Percentiles rank a stretch among this genome's conserved stretches.
These are phyloP conservation scores for Paradendryphiella salina DNA, from an alignment of 2,329 filamentous ascomycete genomes.

Conservation along the genomic window DNA sequence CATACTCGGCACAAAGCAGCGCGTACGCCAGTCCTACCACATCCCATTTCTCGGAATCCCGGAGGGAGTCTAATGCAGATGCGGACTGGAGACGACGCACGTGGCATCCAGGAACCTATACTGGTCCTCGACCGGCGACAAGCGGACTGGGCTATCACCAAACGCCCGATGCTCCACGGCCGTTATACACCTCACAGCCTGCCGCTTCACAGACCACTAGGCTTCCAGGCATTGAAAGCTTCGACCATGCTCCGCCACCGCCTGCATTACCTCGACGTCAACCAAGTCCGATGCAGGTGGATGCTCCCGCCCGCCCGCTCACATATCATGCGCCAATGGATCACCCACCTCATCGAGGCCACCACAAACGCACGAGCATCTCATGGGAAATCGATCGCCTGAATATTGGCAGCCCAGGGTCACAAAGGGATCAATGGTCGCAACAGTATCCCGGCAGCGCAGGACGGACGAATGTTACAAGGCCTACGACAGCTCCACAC, in stretches of 20 bases:
- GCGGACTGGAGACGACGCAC: conserved; percentile 81
- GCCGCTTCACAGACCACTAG: conserved; percentile 64
- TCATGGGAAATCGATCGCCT: conserved; percentile 70
- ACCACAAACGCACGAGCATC: conserved; percentile 42
- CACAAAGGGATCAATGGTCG: conserved; percentile 42
- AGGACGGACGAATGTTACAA: conserved; percentile 24
- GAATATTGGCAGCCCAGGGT: conserved; percentile 60
- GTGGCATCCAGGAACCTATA: conserved; percentile 81
- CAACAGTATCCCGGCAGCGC: conserved; percentile 35
- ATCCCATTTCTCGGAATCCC: conserved; percentile 64
- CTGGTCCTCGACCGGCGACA: conserved; percentile 63
- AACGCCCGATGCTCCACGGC: conserved; percentile 65
- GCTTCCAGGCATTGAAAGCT: conserved; percentile 89
- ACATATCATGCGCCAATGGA: conserved; percentile 44
- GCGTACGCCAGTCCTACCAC: conserved; percentile 69
- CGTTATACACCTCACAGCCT: conserved; percentile 59
- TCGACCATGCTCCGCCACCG: conserved; percentile 72
- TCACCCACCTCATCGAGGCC: conserved; percentile 26
- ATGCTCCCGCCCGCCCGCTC: conserved; percentile 55
- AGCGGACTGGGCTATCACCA: conserved; percentile 77
- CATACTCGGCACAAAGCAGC: conserved; percentile 61
- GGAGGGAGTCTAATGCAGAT: conserved; percentile 71
- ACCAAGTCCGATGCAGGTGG: conserved; percentile 77
- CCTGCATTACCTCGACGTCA: conserved; percentile 65
- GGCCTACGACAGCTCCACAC: conserved; percentile 47